Evolutionary conservation across 2,329 filamentous ascomycete species (phyloP), one percentile per base, ranked within the genome.

Genomic region (Curvularia spicifera): DNA sequence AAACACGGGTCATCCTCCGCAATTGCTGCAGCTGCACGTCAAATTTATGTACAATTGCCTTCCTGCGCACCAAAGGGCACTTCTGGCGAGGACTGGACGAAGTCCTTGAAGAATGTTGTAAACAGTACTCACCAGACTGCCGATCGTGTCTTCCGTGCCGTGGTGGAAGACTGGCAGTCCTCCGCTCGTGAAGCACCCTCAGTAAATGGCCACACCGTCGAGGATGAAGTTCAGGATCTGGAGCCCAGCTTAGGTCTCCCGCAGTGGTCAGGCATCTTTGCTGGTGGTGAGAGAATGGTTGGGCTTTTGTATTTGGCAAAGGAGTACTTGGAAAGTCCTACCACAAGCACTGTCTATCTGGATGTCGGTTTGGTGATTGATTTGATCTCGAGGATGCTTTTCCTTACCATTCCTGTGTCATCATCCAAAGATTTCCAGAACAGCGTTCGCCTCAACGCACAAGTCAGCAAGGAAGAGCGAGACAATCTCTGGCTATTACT

Each of bases 111-210:
- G 46, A 79, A 80, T 7, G 81, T 89, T 10, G 79, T 96, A 24
- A 82, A 83, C 37, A 83, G 86, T 37, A 83, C 88, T 15, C 93
- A 97, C 69, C 77, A 79, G 24, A 90, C 91, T 1, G 87, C 90
- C 42, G 89, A 96, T 69, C 85, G 88, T 63, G 83, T 96, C 0
- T 90, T 97, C 70, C 87, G 93, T 48, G 87, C 89, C 9, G 84
- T 97, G 0, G 78, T 90, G 10, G 93, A 97, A 73, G 89, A 91
- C 40, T 95, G 92, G 90, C 87, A 93, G 67, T 87, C 91, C 0
- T 82, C 83, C 2, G 80, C 84, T 31, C 84, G 75, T 53, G 57
- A 73, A 66, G 59, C 71, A 61, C 48, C 73, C 1, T 60, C 68
- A 5, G 46, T 56, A 3, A 74, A 72, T 66, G 62, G 63, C 52